Evolutionary conservation across 164 flowering plant genomes (phyloP).

Genomic region (Piper longum): DNA sequence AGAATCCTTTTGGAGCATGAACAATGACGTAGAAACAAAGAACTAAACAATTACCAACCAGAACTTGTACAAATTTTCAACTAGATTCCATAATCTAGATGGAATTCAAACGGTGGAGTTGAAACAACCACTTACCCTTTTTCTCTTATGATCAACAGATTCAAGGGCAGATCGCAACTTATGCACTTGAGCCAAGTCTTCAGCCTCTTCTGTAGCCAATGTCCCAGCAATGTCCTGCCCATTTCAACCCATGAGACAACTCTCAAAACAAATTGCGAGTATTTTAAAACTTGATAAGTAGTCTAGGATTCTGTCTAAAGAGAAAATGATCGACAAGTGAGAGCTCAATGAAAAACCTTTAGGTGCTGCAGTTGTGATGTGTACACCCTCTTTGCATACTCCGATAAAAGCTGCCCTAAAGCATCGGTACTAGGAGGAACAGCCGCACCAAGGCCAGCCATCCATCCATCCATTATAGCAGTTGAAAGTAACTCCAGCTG

Average conservation of each 20-base stretch:
- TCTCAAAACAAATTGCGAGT: background rate
- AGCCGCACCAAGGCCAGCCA: conserved; percentile 99
- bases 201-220: conserved; percentile 84
- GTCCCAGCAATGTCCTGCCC: conserved; percentile 93
- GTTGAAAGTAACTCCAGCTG: conserved; percentile 96
- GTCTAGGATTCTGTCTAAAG: background rate
- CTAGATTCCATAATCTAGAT: too few species aligned
- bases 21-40: too few species aligned
- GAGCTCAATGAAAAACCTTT: conserved; percentile 35
- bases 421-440: conserved; percentile 87
- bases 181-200: conserved; percentile 71
- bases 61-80: too few species aligned
- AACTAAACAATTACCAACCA: too few species aligned
- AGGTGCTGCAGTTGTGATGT: conserved; percentile 87
- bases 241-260: background rate
- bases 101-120: too few species aligned
- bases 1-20: background rate
- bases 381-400: conserved; percentile 86
- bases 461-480: conserved; percentile 99
- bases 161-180: conserved; percentile 97
- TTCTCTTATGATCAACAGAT: conserved; percentile 96
- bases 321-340: background rate
- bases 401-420: conserved; percentile 83
- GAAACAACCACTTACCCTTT: conserved; percentile 40
- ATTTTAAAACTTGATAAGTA: too few species aligned